Conservation (phyloP, 2,329 filamentous ascomycete species). For the Xylariaceae sp. region DNA sequence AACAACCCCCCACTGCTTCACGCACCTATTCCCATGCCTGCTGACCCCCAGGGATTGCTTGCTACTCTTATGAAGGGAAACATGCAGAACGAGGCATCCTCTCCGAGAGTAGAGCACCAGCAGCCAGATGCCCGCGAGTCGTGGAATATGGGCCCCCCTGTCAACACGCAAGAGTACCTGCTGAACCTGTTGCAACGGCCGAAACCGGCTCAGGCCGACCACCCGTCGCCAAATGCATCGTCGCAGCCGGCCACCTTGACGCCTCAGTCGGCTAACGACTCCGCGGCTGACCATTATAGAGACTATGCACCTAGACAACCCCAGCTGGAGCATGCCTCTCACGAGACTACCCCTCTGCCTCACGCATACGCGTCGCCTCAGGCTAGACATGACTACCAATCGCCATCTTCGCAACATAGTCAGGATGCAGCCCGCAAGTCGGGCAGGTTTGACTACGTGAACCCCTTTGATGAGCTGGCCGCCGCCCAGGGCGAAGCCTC, state of each 20-base stretch:
- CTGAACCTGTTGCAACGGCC: slow-evolving; percentile 79
- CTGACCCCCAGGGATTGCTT: slow-evolving; percentile 53
- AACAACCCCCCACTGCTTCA: slow-evolving; percentile 41
- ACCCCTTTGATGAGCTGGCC: slow-evolving; percentile 39
- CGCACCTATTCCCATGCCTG: slow-evolving; percentile 50
- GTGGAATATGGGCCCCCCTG: slow-evolving; percentile 48
- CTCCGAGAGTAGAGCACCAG: slow-evolving; percentile 30
- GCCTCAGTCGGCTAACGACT: slow-evolving; percentile 38
- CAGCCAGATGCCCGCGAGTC: slow-evolving; percentile 24
- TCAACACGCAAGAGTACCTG: slow-evolving; percentile 77
- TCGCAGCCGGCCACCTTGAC: slow-evolving; percentile 40
- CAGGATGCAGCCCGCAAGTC: slow-evolving; percentile 23
- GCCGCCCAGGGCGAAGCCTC: slow-evolving; percentile 41
- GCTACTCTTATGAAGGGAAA: slow-evolving; percentile 57
- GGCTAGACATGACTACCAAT: slow-evolving; percentile 24
- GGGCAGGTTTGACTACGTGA: slow-evolving; percentile 33
- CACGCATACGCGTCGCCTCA: slow-evolving; percentile 23
- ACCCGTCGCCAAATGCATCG: slow-evolving; percentile 37
- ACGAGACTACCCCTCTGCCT: slow-evolving; percentile 25
- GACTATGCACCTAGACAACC: slow-evolving; percentile 22
- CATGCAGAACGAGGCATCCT: slow-evolving; percentile 42
- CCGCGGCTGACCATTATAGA: slow-evolving; percentile 25
- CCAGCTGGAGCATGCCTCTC: slow-evolving; percentile 19
- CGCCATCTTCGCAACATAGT: slow-evolving; percentile 25
- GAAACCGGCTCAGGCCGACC: slow-evolving; percentile 58